phyloP scores from a whole-genome alignment of 805 yeast species.

The Monosporozyma yasuniensis region DNA sequence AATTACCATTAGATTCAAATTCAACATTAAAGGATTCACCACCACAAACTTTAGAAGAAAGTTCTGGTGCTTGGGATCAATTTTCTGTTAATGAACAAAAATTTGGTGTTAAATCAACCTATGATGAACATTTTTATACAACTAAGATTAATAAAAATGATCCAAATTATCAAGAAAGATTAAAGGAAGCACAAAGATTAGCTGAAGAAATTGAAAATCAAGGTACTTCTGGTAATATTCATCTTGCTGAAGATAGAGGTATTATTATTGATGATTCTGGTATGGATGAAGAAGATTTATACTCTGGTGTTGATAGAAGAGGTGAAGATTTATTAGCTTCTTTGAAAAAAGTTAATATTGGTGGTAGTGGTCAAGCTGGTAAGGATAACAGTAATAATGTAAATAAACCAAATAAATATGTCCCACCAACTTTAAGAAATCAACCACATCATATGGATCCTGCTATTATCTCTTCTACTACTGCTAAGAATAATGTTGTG shows the following conservation, averaged over 20 bases:
- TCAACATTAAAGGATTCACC: background rate
- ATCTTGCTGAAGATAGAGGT: conserved; percentile 90
- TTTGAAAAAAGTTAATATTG: conserved; percentile 25
- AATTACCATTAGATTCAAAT: conserved; percentile 11
- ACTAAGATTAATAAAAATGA: conserved; percentile 61
- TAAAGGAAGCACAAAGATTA: conserved; percentile 62
- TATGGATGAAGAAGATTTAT: conserved; percentile 90
- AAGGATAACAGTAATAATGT: background rate
- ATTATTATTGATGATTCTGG: conserved; percentile 69
- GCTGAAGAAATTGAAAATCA: conserved; percentile 79
- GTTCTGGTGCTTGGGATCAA: conserved; percentile 68
- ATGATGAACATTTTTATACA: conserved; percentile 79
- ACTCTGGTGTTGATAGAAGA: conserved; percentile 68
- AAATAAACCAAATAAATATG: conserved; percentile 28
- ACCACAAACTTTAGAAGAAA: conserved; percentile 31
- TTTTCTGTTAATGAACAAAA: conserved; percentile 82
- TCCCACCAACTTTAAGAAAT: conserved; percentile 28
- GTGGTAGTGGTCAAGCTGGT: conserved; percentile 11
- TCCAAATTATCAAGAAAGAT: conserved; percentile 61
- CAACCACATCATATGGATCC: conserved; percentile 30
- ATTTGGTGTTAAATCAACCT: conserved; percentile 80
- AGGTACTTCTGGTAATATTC: conserved; percentile 56
- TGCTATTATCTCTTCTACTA: conserved; percentile 27
- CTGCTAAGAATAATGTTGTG: background rate
- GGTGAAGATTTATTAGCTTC: conserved; percentile 30